A percentile compares a stretch with the other conserved stretches of the same genome.
These are phyloP conservation scores for Prosopis cineraria DNA, from an alignment of 306 rosid genomes.

Conservation along the genomic window DNA sequence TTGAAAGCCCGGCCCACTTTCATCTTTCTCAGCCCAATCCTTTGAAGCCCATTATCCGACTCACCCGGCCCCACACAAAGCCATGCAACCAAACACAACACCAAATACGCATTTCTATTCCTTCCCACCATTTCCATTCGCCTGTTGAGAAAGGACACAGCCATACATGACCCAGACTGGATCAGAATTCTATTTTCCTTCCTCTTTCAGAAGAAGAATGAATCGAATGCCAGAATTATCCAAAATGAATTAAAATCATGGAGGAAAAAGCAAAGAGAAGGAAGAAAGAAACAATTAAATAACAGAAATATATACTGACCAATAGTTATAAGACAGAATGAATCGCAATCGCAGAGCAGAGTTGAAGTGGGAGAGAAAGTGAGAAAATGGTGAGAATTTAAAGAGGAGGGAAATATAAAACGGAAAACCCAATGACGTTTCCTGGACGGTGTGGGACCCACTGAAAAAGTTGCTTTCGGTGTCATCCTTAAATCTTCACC, in stretches of 20 bases:
- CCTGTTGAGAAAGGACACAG: too few relatives aligned
- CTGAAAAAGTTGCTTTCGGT: not conserved
- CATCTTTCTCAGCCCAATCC: conserved; percentile 80
- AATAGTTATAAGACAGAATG: not conserved
- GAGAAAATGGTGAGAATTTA: not conserved
- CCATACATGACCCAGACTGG: too few relatives aligned
- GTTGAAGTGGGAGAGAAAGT: not conserved
- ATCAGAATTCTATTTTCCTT: too few relatives aligned
- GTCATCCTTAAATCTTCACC: not conserved
- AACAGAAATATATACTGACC: not conserved
- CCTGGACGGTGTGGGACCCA: not conserved
- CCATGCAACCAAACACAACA: conserved; percentile 47
- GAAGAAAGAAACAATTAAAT: not conserved
- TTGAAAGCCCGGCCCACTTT: conserved; percentile 50
- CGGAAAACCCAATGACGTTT: not conserved
- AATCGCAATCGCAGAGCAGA: not conserved
- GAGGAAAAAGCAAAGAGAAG: not conserved
- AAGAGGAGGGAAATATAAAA: not conserved
- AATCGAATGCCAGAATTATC: too few relatives aligned
- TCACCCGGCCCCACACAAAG: conserved; percentile 45
- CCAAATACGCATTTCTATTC: conserved; percentile 15
- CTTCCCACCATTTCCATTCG: conserved; percentile 43
- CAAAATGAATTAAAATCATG: too few relatives aligned
- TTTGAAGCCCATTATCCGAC: conserved; percentile 54
- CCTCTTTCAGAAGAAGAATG: too few relatives aligned